Evolutionary conservation across 1,284 basidiomycete genomes (phyloP), one percentile per base, ranked within the genome.

Genomic region (Pascua sp.): DNA sequence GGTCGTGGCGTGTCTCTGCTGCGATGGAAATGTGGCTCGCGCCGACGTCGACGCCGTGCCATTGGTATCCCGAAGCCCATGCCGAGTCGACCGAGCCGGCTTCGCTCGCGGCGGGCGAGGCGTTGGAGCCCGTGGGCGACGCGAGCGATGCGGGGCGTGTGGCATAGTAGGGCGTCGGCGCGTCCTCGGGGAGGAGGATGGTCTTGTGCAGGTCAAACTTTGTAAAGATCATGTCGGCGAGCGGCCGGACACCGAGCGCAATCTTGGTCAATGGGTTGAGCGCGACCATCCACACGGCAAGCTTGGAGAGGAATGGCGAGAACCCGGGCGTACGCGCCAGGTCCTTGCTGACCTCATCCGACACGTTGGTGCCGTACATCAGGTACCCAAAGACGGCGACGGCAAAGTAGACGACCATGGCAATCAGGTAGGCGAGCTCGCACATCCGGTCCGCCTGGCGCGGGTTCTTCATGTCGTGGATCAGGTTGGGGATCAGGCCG

Each of bases 401-500:
- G 8, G 87, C 59, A 11, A 86, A 78, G 69, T 94, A 95, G n/a
- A 93, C 81, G 40, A 81, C 78, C 4, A 90, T 91, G 2, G 91
- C 86, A 44, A 88, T 82, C 13, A 82, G 67, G 84, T 92, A 70
- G 12, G 67, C 68, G 9, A 70, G 49, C 46, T 77, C 70, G 45
- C 70, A 68, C 5, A 73, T 63, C 37, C 57, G 57, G 47, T 70
- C 69, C 68, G 95, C 97, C 65, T 88, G 81, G 43, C 81, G 79
- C 1, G 92, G 91, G 69, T 96, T 85, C 50, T 81, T 78, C 93
- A 98, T 96, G 73, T 98, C 94, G 66, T 86, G 81, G 16, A 90
- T 90, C 11, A 97, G 53, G 51, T 70, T 76, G 13, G 73, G 73
- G 40, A 77, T 69, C 11, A 76, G 67, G 45, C 70, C 73, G 58